Evolutionary conservation across 208 protist genomes (phyloP).

Genomic region (Wallacemonas sp.): DNA sequence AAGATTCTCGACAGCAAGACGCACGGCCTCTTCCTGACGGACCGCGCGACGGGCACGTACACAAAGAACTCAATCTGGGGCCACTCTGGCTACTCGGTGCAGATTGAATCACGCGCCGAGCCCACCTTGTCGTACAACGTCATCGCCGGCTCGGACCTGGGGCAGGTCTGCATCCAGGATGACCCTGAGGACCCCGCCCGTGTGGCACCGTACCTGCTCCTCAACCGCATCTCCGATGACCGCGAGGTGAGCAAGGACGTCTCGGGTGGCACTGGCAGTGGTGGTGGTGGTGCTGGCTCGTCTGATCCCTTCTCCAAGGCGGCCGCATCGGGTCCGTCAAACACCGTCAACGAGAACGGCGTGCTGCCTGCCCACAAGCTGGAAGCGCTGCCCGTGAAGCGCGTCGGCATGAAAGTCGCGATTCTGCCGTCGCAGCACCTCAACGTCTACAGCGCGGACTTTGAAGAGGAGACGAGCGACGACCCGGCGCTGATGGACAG

Average conservation of each 20-base stretch:
- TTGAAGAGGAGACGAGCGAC: conserved; percentile 8
- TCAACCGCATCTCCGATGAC: conserved; percentile 42
- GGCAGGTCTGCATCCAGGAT: conserved; percentile 32
- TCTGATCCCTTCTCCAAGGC: not conserved
- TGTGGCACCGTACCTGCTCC: conserved; percentile 25
- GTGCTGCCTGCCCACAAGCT: conserved; percentile 36
- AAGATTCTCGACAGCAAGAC: conserved; percentile 26
- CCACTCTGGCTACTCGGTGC: conserved; percentile 34
- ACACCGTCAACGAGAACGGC: conserved; percentile 11
- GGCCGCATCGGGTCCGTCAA: not conserved
- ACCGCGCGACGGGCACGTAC: conserved; percentile 33
- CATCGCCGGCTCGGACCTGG: conserved; percentile 26
- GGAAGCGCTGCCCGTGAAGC: conserved; percentile 30
- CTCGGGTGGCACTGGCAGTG: not conserved
- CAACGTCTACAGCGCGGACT: not conserved
- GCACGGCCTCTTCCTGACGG: conserved; percentile 34
- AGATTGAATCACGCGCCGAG: conserved; percentile 29
- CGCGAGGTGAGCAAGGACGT: not conserved
- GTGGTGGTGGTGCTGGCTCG: not conserved
- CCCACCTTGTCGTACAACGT: conserved; percentile 39
- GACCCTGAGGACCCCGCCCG: conserved; percentile 16
- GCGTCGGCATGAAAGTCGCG: conserved; percentile 25
- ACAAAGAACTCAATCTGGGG: conserved; percentile 39
- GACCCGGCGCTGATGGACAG: conserved; percentile 5
- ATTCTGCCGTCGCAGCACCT: conserved; percentile 22